Conservation (phyloP, 2,329 filamentous ascomycete genomes). For the Botrytis cinerea region DNA sequence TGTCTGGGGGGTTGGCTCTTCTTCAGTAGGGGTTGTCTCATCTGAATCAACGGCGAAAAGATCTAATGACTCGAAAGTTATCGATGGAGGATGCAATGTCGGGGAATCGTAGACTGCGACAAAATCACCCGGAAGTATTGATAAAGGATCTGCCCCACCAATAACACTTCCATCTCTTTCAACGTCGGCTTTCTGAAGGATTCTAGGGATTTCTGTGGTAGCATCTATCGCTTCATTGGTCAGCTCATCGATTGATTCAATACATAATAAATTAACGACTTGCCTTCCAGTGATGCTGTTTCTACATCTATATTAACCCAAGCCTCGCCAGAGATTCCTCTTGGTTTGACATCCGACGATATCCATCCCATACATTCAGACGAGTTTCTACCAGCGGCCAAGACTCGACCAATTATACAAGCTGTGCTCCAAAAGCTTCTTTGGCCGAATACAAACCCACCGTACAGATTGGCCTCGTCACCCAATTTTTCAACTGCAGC, state of each 20-base stretch:
- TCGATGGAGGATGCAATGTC: slow-evolving; percentile 49
- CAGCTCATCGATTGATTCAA: not conserved
- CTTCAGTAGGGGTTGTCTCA: slow-evolving; percentile 41
- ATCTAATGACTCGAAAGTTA: slow-evolving; percentile 54
- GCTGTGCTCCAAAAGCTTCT: slow-evolving; percentile 71
- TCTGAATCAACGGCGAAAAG: slow-evolving; percentile 51
- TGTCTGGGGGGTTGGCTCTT: slow-evolving; percentile 31
- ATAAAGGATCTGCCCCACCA: slow-evolving; percentile 56
- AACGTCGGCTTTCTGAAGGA: slow-evolving; percentile 61
- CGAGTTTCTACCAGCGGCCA: slow-evolving; percentile 62
- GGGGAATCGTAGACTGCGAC: slow-evolving; percentile 60
- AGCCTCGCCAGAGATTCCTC: slow-evolving; percentile 51
- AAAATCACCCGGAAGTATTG: slow-evolving; percentile 62
- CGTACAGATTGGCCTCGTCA: slow-evolving; percentile 61
- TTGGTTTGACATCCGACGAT: slow-evolving; percentile 59
- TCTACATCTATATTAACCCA: slow-evolving; percentile 62
- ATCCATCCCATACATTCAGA: slow-evolving; percentile 70
- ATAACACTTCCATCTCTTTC: slow-evolving; percentile 63
- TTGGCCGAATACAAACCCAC: slow-evolving; percentile 62
- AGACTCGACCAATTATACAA: slow-evolving; percentile 64
- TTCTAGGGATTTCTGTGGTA: slow-evolving; percentile 56
- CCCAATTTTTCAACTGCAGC: slow-evolving; percentile 60
- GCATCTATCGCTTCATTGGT: slow-evolving; percentile 49
- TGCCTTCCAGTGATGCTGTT: slow-evolving; percentile 45
- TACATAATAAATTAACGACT: slow-evolving; percentile 4